These are phyloP conservation scores for Talaromyces rugulosus DNA, from an alignment of 2,329 filamentous ascomycete genomes.

Conservation along the genomic window DNA sequence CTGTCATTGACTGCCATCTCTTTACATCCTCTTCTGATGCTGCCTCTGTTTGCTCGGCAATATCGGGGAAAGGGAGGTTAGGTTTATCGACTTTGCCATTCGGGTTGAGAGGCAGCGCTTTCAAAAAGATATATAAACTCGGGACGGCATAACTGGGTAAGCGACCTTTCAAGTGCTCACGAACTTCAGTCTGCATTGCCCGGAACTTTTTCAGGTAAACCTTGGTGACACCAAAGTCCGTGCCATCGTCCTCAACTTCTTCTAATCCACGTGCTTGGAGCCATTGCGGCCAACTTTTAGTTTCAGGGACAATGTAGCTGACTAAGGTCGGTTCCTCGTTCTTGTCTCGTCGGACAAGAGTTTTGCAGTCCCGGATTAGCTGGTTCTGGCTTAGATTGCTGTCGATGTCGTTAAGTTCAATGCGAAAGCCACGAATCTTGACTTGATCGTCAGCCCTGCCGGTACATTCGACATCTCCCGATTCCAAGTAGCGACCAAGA, in stretches of 20 bases:
- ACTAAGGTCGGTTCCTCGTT: constrained; percentile 83
- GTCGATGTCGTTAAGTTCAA: constrained; percentile 93
- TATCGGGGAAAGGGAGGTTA: constrained; percentile 75
- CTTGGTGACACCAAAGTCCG: constrained; percentile 28
- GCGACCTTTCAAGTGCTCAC: constrained; percentile 67
- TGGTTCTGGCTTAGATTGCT: constrained; percentile 70
- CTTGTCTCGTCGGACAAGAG: constrained; percentile 75
- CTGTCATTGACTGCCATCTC: constrained; percentile 40
- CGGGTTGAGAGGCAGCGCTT: constrained; percentile 73
- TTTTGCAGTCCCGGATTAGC: constrained; percentile 78
- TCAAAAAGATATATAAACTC: constrained; percentile 67
- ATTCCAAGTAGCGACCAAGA: constrained; percentile 67
- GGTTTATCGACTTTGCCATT: constrained; percentile 82
- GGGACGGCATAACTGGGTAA: constrained; percentile 74
- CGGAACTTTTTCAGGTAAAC: constrained; percentile 55
- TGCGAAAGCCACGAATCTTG: constrained; percentile 93
- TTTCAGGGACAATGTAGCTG: constrained; percentile 84
- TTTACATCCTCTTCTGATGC: constrained; percentile 49
- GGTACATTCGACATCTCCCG: constrained; percentile 70
- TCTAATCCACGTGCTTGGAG: constrained; percentile 53
- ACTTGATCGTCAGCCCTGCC: constrained; percentile 84
- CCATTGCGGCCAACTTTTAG: constrained; percentile 68
- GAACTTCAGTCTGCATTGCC: constrained; percentile 55
- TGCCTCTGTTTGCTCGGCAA: constrained; percentile 59
- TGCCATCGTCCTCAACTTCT: constrained; percentile 48